Evolutionary conservation across 2,329 filamentous ascomycete genomes (phyloP), one percentile per base, ranked within the genome.

Genomic region (Arachnopeziza araneosa): DNA sequence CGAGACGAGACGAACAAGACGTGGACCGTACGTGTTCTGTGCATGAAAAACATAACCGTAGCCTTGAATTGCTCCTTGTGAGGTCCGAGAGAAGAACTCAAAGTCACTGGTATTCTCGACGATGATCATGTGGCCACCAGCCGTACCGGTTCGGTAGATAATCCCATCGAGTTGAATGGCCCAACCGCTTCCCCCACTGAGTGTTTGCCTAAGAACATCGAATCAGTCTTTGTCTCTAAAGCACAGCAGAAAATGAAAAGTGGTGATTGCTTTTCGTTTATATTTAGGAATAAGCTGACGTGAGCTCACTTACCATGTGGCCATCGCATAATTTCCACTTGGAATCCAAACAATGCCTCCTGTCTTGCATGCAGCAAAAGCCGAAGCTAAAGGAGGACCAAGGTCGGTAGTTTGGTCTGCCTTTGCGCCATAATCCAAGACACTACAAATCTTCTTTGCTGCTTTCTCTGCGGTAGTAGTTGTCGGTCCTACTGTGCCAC

Each of bases 131-230:
- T 83, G 82, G 1, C 79, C 80, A 2, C 72, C 77, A 6, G 68
- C 76, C 19, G 59, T 66, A n/a, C 64, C 80, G 17, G 76, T 80
- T 1, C 81, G 76, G 64, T 78, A 78, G 58, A 84, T 79, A 24
- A 73, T 74, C 10, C 81, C 81, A 66, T 83, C 81, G 44, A 83
- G 72, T 62, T 81, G 78, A 21, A 83, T 71, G 0, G 79, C 80
- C 73, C 77, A 79, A 9, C 72, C 77, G 7, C 72, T 75, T 6
- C 80, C 81, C 7, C 76, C 76, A 30, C 69, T 75, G 55, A 83
- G 70, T 0, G 70, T 76, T 2, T 44, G 36, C 36, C 36, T 44
- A 19, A 44, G 2, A 44, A 8, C 10, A 7, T 44, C 5, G 17
- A 19, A 19, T 44, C 36, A 14, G 17, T 4, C 3, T 7, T 44